Evolutionary conservation across 805 yeast genomes (phyloP).

Genomic region (Lachancea cidri): DNA sequence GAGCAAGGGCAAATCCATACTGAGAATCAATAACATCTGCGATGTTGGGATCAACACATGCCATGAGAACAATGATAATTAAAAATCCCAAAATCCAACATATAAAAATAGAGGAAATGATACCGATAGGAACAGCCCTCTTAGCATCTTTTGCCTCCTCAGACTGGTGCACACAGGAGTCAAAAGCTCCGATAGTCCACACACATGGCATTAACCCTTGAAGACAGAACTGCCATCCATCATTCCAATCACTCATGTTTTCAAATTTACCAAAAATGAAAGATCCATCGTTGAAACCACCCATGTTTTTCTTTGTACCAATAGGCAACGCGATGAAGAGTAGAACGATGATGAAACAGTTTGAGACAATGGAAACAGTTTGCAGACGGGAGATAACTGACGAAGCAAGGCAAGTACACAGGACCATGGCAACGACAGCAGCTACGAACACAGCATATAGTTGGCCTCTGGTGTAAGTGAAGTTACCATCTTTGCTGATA

Average conservation of each 20-base stretch:
- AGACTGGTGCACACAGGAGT: conserved; percentile 66
- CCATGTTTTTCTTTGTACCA: conserved; percentile 32
- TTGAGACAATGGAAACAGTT: conserved; percentile 46
- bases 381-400: conserved; percentile 49
- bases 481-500: conserved; percentile 39
- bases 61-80: conserved; percentile 47
- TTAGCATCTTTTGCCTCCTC: conserved; percentile 65
- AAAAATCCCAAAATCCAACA: conserved; percentile 56
- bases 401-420: conserved; percentile 49
- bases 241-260: conserved; percentile 49
- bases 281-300: conserved; percentile 40
- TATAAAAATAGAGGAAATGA: conserved; percentile 47
- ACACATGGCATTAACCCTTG: conserved; percentile 55
- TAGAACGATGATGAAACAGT: conserved; percentile 44
- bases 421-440: conserved; percentile 44
- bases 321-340: conserved; percentile 56
- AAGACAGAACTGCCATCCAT: conserved; percentile 50
- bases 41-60: conserved; percentile 45
- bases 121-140: conserved; percentile 58
- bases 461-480: conserved; percentile 44
- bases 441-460: conserved; percentile 59
- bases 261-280: conserved; percentile 50
- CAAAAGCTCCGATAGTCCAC: conserved; percentile 74
- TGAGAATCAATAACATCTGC: conserved; percentile 36
- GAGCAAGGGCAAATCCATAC: conserved; percentile 61